Evolutionary conservation across 2,329 filamentous ascomycete genomes (phyloP).

Genomic region (Penicillium janthinellum): DNA sequence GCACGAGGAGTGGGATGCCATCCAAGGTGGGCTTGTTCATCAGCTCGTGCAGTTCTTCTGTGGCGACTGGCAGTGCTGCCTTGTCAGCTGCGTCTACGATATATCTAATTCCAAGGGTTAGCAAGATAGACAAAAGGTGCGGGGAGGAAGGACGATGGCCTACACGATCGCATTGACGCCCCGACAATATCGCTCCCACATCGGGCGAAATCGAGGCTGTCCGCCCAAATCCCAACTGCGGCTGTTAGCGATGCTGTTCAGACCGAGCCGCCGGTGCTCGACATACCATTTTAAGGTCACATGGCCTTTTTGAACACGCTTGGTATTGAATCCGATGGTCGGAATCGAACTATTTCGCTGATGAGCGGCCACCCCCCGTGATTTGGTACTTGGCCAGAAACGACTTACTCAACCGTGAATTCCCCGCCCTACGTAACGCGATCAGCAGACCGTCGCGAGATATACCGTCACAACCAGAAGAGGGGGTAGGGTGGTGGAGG

Average conservation of each 20-base stretch:
- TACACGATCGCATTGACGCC: constrained; percentile 95
- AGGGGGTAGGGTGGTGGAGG: constrained; percentile 50
- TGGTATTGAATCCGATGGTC: constrained; percentile 99
- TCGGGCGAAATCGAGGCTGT: constrained; percentile 92
- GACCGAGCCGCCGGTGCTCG: constrained; percentile 16
- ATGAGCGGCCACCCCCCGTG: constrained; percentile 6
- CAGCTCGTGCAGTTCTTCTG: constrained; percentile 87
- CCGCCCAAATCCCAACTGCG: constrained; percentile 91
- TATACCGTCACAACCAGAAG: not conserved
- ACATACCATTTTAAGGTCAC: constrained; percentile 90
- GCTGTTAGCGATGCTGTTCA: constrained; percentile 23
- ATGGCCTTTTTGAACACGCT: constrained; percentile 95
- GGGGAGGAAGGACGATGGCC: constrained; percentile 27
- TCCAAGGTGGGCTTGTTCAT: constrained; percentile 81
- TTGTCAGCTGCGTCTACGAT: constrained; percentile 95
- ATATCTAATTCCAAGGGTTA: constrained; percentile 57
- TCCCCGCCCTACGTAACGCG: constrained; percentile 74
- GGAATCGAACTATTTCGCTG: constrained; percentile 77
- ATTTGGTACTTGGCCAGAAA: constrained; percentile 10
- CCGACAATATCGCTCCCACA: constrained; percentile 99
- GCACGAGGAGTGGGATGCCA: constrained; percentile 87
- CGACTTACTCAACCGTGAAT: constrained; percentile 94
- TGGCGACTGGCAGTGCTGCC: constrained; percentile 76
- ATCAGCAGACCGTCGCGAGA: constrained; percentile 19
- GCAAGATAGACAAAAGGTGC: not conserved